Base-by-base conservation (phyloP, 768 basidiomycete species). In the Kwoniella dejecticola region DNA sequence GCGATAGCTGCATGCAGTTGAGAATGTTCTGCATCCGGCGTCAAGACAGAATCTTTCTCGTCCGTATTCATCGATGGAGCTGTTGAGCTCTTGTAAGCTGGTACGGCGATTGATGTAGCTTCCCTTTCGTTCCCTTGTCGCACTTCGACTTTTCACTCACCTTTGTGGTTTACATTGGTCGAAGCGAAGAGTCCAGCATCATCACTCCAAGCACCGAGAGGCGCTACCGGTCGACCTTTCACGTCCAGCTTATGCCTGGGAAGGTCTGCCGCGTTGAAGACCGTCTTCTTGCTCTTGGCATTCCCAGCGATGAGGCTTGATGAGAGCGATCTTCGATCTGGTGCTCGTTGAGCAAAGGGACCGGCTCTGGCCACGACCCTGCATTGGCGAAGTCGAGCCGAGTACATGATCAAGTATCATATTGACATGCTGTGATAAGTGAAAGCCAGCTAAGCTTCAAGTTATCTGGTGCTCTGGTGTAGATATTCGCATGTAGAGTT, bases 1-100 rank as follows among this genome's bases (percentile, higher is more conserved):
- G 40, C 41, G 15, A 71, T 41, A 38, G 62, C 67, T 19, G 38
- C n/a, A 17, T 44, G 12, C n/a, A 56, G 11, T n/a, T 52, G 41
- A 7, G 27, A 47, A 21, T 52, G 49, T 47, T 63, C 62, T 12
- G 55, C 54, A 26, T 21, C 49, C 1, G 60, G 27, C 5, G 41
- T 40, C 19, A 59, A 23, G 38, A 30, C 57, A 5, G 48, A 8
- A 49, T 11, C n/a, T 3, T 17, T 12, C 10, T 36, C 33, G 7
- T 36, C 33, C 33, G 33, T 36, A 7, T 36, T 45, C 8, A 24
- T n/a, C 23, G 23, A n/a, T 45, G 44, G 44, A n/a, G n/a, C 38
- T 40, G 38, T n/a, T 40, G n/a, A n/a, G n/a, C 38, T 10, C 10
- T 40, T n/a, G 38, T 11, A 11, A n/a, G 38, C 38, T 10, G n/a